Percentiles rank a stretch among this genome's conserved stretches.
phyloP scores from a whole-genome alignment of 2,329 filamentous ascomycete genomes.

The Diplocarpon mali region DNA sequence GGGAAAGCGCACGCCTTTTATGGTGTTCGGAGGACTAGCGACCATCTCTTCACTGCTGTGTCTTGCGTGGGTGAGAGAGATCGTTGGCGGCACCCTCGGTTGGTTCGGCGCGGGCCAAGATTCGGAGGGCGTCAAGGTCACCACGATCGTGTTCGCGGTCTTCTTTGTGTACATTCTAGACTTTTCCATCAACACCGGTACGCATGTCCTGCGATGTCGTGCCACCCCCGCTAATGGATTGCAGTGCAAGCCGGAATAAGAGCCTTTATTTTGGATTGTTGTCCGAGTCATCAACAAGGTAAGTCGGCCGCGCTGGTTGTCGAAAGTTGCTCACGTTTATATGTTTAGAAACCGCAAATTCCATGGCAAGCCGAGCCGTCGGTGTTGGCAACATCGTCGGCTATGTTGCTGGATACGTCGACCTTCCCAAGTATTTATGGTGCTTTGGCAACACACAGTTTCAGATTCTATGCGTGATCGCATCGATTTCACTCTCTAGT shows the following conservation, averaged over 20 bases:
- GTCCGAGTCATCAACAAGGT: conserved; percentile 79
- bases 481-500: conserved; percentile 57
- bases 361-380: conserved; percentile 81
- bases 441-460: conserved; percentile 85
- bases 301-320: conserved; percentile 7
- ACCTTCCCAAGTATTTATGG: conserved; percentile 63
- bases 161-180: conserved; percentile 83
- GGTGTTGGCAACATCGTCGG: conserved; percentile 86
- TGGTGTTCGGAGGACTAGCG: conserved; percentile 57
- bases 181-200: conserved; percentile 87
- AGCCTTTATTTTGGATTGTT: conserved; percentile 88
- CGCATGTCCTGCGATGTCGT: conserved; percentile 20
- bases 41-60: conserved; percentile 58
- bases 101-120: conserved; percentile 61
- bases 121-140: conserved; percentile 50
- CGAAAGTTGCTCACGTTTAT: not conserved
- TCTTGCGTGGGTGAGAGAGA: conserved; percentile 64
- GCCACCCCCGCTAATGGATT: conserved; percentile 8
- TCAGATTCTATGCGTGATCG: conserved; percentile 81
- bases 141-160: conserved; percentile 69
- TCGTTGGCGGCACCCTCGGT: conserved; percentile 54
- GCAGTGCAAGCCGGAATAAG: conserved; percentile 79
- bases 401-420: conserved; percentile 75
- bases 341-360: conserved; percentile 67
- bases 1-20: conserved; percentile 75